These are phyloP conservation scores for Fulvia fulva DNA, from an alignment of 2,329 filamentous ascomycete species.

Conservation along the genomic window DNA sequence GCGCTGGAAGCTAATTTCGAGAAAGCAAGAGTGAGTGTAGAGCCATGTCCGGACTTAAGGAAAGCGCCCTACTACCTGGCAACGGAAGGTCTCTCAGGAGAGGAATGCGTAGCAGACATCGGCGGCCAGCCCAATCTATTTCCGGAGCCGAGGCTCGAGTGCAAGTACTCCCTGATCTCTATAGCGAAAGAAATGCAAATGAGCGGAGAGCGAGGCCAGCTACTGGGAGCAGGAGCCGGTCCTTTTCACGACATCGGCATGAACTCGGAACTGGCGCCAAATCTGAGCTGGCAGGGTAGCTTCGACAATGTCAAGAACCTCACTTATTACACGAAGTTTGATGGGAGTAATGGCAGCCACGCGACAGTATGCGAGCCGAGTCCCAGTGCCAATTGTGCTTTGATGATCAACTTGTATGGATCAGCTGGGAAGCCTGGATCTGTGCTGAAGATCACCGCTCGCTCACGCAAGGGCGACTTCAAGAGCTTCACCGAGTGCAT, in stretches of 20 bases:
- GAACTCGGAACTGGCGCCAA: constrained; percentile 30
- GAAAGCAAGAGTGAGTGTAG: constrained; percentile 19
- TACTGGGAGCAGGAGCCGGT: constrained; percentile 30
- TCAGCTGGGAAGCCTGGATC: constrained; percentile 23
- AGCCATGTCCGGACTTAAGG: constrained; percentile 27
- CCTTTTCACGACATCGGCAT: constrained; percentile 28
- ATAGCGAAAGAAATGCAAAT: constrained; percentile 29
- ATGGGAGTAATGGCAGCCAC: constrained; percentile 43
- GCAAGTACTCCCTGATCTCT: constrained; percentile 27
- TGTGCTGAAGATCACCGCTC: constrained; percentile 29
- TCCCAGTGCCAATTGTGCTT: constrained; percentile 27
- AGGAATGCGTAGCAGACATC: constrained; percentile 29
- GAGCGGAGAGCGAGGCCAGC: constrained; percentile 19
- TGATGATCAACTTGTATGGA: constrained; percentile 33
- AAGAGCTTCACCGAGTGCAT: constrained; percentile 31
- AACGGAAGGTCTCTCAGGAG: constrained; percentile 25
- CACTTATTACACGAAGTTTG: constrained; percentile 37
- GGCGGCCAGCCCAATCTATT: constrained; percentile 32
- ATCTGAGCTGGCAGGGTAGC: constrained; percentile 25
- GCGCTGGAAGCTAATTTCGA: constrained; percentile 26
- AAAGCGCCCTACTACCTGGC: constrained; percentile 27
- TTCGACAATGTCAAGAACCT: constrained; percentile 24
- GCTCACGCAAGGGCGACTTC: constrained; percentile 19
- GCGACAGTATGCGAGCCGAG: constrained; percentile 17
- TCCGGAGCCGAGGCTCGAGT: constrained; percentile 27